These are phyloP conservation scores for Paraglomus brasilianum DNA, from an alignment of 192 early-diverging fungal genomes.

Conservation along the genomic window DNA sequence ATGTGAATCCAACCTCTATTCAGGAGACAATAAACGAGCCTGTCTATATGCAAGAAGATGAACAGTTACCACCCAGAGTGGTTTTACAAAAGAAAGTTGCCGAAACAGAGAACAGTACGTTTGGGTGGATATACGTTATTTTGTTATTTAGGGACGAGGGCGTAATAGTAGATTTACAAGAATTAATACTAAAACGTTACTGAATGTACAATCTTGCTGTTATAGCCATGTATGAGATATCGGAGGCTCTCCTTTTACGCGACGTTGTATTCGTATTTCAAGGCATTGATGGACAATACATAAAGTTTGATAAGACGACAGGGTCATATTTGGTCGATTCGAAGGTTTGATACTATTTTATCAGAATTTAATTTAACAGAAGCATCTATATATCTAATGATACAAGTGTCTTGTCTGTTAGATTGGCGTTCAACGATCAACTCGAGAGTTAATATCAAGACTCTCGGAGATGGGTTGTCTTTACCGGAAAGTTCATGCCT, in stretches of 20 bases:
- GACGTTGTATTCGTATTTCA: constrained; percentile 94
- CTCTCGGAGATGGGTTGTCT: constrained; percentile 81
- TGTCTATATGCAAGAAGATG: constrained; percentile 1
- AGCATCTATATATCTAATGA: not conserved
- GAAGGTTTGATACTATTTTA: constrained; percentile 37
- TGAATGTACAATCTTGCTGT: not conserved
- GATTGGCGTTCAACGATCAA: constrained; percentile 57
- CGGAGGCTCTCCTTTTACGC: constrained; percentile 66
- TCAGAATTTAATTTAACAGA: not conserved
- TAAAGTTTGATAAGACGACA: constrained; percentile 58
- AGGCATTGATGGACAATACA: constrained; percentile 85
- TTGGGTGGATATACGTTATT: too few relatives aligned
- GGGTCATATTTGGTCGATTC: constrained; percentile 56
- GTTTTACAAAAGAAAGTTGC: constrained; percentile 8
- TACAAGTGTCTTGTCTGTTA: constrained; percentile 26
- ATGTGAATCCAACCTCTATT: not conserved
- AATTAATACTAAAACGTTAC: too few relatives aligned
- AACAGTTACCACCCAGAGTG: not conserved
- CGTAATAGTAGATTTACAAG: too few relatives aligned
- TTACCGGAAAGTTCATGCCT: constrained; percentile 62
- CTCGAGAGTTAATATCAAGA: constrained; percentile 60
- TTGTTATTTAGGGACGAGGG: too few relatives aligned
- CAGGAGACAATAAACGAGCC: not conserved
- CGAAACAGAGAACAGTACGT: constrained; percentile 8
- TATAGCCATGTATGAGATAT: constrained; percentile 36